These are phyloP conservation scores for Lippia alba DNA, from an alignment of 305 asterid species.

Conservation along the genomic window DNA sequence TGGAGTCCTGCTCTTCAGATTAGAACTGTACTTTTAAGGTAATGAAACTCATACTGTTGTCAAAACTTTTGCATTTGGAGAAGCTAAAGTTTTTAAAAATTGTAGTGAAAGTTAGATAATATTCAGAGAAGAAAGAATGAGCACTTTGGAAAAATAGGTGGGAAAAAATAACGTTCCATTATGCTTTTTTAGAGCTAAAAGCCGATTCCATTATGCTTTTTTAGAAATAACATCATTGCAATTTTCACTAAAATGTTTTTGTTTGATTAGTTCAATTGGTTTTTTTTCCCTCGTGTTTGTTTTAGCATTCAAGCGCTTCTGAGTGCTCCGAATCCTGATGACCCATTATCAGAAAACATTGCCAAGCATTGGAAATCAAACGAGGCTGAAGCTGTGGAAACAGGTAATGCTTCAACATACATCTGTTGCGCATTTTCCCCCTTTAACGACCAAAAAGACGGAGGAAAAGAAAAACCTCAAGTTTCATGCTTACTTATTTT, in stretches of 20 bases:
- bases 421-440: too few species aligned
- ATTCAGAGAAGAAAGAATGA: too few species aligned
- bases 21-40: conserved; percentile 94
- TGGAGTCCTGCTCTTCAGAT: conserved; percentile 99
- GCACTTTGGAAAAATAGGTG: too few species aligned
- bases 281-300: conserved; percentile 14
- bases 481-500: too few species aligned
- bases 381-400: conserved; percentile 92
- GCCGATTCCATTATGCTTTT: too few species aligned
- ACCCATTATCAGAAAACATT: conserved; percentile 92
- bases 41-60: conserved; percentile 25
- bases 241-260: neutral
- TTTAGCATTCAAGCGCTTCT: conserved; percentile 93
- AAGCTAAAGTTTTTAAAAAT: neutral
- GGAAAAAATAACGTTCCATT: too few species aligned
- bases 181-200: too few species aligned
- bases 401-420: conserved; percentile 55
- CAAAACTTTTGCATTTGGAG: neutral
- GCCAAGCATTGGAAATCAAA: conserved; percentile 99
- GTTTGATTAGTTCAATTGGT: conserved; percentile 2
- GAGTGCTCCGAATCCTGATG: conserved; percentile 97
- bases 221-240: conserved; percentile 18
- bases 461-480: too few species aligned
- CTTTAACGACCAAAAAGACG: too few species aligned
- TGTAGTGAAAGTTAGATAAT: too few species aligned